These are phyloP conservation scores for Chrysosporium queenslandicum DNA, from an alignment of 2,329 filamentous ascomycete genomes.

Conservation along the genomic window DNA sequence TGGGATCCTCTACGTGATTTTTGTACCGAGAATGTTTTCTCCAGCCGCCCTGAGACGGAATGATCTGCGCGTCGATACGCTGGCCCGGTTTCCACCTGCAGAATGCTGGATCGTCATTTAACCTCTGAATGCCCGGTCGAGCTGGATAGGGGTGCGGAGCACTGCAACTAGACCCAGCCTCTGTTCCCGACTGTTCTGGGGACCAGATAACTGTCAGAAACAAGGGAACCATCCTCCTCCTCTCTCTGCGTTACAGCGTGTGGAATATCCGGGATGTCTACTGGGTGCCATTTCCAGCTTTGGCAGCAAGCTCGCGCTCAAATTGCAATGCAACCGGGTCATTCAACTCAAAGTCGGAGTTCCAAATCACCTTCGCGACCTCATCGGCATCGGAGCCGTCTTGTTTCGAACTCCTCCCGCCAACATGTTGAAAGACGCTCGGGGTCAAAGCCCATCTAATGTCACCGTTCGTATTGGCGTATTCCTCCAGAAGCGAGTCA, in stretches of 20 bases:
- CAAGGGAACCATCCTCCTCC: not conserved
- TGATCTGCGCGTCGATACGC: too few species aligned
- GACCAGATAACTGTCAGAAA: not conserved
- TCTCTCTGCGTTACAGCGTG: not conserved
- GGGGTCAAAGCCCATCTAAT: slow-evolving; percentile 14
- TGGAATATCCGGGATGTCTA: not conserved
- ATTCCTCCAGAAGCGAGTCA: slow-evolving; percentile 11
- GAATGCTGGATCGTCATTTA: too few species aligned
- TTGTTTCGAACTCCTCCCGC: slow-evolving; percentile 10
- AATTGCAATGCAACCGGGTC: slow-evolving; percentile 9
- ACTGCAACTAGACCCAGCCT: not conserved
- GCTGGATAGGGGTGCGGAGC: too few species aligned
- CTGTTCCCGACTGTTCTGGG: not conserved
- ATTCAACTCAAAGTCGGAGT: slow-evolving; percentile 12
- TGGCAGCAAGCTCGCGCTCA: slow-evolving; percentile 7
- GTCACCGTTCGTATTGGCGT: slow-evolving; percentile 10
- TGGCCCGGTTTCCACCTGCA: too few species aligned
- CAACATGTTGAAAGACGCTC: slow-evolving; percentile 12
- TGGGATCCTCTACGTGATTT: too few species aligned
- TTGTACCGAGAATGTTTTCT: too few species aligned
- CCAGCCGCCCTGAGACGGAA: too few species aligned
- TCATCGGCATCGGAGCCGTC: not conserved
- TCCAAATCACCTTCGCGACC: slow-evolving; percentile 12
- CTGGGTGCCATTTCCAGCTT: not conserved
- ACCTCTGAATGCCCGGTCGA: too few species aligned